Conservation (phyloP, 345 rosid species). For the Sisymbrium altissimum region DNA sequence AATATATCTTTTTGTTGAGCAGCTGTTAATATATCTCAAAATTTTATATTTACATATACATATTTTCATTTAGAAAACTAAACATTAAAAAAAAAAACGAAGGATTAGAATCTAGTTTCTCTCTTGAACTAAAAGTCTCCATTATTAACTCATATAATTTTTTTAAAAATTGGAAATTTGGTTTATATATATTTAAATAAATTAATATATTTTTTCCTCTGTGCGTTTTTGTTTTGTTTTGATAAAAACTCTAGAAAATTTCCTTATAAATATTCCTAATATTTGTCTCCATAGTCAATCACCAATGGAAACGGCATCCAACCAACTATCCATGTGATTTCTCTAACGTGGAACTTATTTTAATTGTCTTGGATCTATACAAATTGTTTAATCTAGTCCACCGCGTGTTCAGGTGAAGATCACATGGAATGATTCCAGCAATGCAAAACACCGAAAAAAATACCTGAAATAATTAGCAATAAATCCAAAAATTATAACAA, state of each 20-base stretch:
- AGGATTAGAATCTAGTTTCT: background rate
- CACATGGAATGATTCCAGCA: constrained; percentile 23
- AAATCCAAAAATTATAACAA: background rate
- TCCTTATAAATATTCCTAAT: background rate
- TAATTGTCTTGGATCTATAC: background rate
- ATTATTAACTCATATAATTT: background rate
- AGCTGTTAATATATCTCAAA: too few species aligned
- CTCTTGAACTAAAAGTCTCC: background rate
- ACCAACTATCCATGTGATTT: constrained; percentile 8
- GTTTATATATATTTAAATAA: background rate
- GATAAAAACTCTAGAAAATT: background rate
- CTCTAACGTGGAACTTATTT: background rate
- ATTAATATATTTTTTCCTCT: background rate
- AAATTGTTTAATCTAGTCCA: background rate
- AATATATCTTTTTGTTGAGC: too few species aligned
- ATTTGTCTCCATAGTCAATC: background rate
- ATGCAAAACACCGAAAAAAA: background rate
- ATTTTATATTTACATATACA: too few species aligned
- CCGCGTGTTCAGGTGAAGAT: background rate
- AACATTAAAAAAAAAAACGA: too few species aligned
- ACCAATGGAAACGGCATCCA: background rate
- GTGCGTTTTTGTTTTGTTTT: background rate
- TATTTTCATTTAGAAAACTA: too few species aligned
- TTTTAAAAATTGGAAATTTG: background rate
- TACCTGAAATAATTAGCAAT: background rate